Conservation (phyloP, 805 yeast genomes). For the Lachancea mirantina region DNA sequence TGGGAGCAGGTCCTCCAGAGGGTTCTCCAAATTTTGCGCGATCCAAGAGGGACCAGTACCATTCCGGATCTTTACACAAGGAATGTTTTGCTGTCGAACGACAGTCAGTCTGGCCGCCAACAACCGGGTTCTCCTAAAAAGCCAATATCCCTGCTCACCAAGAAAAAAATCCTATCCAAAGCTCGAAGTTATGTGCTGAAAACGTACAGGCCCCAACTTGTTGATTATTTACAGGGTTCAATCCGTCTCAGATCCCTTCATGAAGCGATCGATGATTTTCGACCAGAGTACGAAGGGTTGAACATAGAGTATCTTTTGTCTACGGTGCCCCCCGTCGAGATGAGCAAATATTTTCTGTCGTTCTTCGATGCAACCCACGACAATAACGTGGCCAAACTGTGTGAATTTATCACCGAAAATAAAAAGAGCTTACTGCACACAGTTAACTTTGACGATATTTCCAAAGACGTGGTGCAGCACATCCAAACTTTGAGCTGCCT, state of each 20-base stretch:
- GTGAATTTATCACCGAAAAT: constrained; percentile 6
- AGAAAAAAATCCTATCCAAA: constrained; percentile 27
- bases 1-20: constrained; percentile 25
- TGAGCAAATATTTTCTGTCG: constrained; percentile 3
- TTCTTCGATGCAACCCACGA: constrained; percentile 1
- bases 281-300: constrained; percentile 3
- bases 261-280: constrained; percentile 10
- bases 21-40: constrained; percentile 30
- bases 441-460: constrained; percentile 15
- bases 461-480: constrained; percentile 7
- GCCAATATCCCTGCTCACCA: constrained; percentile 30
- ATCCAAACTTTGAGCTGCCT: constrained; percentile 1
- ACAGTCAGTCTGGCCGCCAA: constrained; percentile 11
- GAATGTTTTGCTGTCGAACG: constrained; percentile 27
- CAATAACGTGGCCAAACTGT: constrained; percentile 1
- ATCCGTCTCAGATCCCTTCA: constrained; percentile 16
- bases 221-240: constrained; percentile 18
- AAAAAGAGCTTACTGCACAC: constrained; percentile 10
- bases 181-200: constrained; percentile 29
- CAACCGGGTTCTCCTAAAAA: constrained; percentile 29
- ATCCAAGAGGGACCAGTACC: constrained; percentile 33
- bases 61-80: constrained; percentile 37
- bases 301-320: constrained; percentile 2
- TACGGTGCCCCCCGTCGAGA: constrained; percentile 8
- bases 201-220: constrained; percentile 27